Evolutionary conservation across 1,139 yeast species (phyloP).

Genomic region (Taiozyma sp.): DNA sequence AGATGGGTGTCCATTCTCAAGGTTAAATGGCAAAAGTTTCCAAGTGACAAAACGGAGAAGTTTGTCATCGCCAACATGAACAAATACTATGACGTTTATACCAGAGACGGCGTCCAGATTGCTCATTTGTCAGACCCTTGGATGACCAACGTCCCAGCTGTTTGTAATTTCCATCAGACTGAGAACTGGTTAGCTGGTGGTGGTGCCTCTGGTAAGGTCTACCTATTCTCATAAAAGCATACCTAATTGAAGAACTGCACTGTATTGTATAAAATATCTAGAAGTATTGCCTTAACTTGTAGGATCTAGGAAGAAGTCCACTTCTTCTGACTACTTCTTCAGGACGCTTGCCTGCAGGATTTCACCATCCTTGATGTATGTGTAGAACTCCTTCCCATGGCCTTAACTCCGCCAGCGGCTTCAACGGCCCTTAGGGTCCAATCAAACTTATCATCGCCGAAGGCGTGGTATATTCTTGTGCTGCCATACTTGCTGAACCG

Average conservation of each 20-base stretch:
- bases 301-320: conserved; percentile 6
- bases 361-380: conserved; percentile 26
- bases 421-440: conserved; percentile 23
- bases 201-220: conserved; percentile 89
- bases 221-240: conserved; percentile 34
- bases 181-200: conserved; percentile 92
- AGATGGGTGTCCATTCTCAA: conserved; percentile 93
- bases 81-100: conserved; percentile 75
- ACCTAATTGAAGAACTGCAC: background rate
- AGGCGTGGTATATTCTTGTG: conserved; percentile 6
- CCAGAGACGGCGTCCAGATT: conserved; percentile 66
- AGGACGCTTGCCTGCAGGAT: background rate
- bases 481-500: conserved; percentile 13
- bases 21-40: conserved; percentile 72
- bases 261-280: background rate
- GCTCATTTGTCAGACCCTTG: conserved; percentile 61
- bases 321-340: conserved; percentile 5
- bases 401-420: conserved; percentile 24
- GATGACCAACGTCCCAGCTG: conserved; percentile 85
- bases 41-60: conserved; percentile 69
- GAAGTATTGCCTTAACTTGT: conserved; percentile 3
- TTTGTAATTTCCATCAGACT: conserved; percentile 72
- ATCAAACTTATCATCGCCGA: conserved; percentile 16
- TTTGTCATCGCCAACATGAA: conserved; percentile 93
- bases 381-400: conserved; percentile 30